phyloP scores from a whole-genome alignment of 225 moss, liverwort and hornwort species.

The Polytrichum formosum region DNA sequence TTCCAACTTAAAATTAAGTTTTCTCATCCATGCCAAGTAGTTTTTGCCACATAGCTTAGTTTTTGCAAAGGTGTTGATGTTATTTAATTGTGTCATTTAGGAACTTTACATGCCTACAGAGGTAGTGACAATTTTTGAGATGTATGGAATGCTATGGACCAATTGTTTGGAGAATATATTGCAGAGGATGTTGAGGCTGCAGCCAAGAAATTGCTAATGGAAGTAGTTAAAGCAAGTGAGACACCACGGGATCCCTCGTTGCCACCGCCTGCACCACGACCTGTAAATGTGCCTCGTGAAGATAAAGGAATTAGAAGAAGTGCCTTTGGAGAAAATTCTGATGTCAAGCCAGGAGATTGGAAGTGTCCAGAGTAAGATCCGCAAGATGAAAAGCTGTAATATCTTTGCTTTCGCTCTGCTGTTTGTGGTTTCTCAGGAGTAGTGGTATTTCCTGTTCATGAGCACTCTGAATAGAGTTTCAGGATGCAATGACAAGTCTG shows the following conservation, averaged over 20 bases:
- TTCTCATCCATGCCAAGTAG: background rate
- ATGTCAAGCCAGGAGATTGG: slow-evolving; percentile 97
- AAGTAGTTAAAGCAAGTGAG: slow-evolving; percentile 52
- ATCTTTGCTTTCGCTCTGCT: too few species aligned
- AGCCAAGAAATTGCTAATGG: slow-evolving; percentile 51
- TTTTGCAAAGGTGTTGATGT: too few species aligned
- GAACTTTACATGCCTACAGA: too few species aligned
- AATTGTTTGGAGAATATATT: background rate
- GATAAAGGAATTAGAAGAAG: slow-evolving; percentile 32
- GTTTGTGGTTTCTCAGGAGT: too few species aligned
- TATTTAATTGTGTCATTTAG: too few species aligned
- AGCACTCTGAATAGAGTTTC: too few species aligned
- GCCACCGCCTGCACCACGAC: slow-evolving; percentile 46
- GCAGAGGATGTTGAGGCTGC: slow-evolving; percentile 42
- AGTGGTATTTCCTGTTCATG: too few species aligned
- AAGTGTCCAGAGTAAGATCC: slow-evolving; percentile 75
- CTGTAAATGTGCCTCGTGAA: slow-evolving; percentile 36
- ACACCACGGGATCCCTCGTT: slow-evolving; percentile 73
- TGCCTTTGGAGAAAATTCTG: slow-evolving; percentile 33
- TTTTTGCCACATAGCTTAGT: too few species aligned
- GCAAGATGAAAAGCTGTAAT: too few species aligned
- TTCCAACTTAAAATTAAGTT: background rate
- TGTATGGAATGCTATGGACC: too few species aligned
- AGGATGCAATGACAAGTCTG: too few species aligned
- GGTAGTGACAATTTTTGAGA: too few species aligned